These are phyloP conservation scores for Mortierella sp. DNA, from an alignment of 371 early-diverging fungal genomes.

Conservation along the genomic window DNA sequence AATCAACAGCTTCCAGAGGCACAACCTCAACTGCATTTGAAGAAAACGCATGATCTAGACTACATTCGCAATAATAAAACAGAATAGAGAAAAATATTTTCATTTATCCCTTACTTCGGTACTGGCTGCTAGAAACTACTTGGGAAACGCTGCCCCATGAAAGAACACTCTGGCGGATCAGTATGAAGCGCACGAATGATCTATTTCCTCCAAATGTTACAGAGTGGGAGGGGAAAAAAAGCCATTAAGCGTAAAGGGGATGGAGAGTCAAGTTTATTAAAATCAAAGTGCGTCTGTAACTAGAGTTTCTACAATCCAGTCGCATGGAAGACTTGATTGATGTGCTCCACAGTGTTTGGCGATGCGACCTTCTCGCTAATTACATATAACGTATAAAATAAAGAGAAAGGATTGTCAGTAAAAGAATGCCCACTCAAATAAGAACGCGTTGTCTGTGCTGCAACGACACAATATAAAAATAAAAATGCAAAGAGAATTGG, in stretches of 20 bases:
- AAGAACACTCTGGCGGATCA: no score
- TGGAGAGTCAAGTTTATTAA: not conserved
- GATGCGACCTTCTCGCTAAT: slow-evolving; percentile 42
- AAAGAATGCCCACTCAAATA: not conserved
- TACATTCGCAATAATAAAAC: not conserved
- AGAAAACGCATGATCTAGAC: not conserved
- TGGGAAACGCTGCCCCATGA: no score
- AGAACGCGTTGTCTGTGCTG: not conserved
- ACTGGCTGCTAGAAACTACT: no score
- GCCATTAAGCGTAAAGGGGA: no score
- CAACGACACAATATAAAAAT: no score
- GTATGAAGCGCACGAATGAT: no score
- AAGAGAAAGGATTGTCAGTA: not conserved
- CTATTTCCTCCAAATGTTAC: no score
- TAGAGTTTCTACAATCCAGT: slow-evolving; percentile 34
- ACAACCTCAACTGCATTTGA: not conserved
- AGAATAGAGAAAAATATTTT: no score
- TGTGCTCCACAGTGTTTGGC: slow-evolving; percentile 52
- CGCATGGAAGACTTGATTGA: slow-evolving; percentile 53
- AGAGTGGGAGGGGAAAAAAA: no score
- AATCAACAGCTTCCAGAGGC: not conserved
- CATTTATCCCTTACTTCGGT: no score
- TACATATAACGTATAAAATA: not conserved
- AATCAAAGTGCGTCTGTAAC: not conserved
- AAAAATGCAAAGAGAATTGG: not conserved